These are phyloP conservation scores for Cicer bijugum DNA, from an alignment of 306 rosid species.

Conservation along the genomic window DNA sequence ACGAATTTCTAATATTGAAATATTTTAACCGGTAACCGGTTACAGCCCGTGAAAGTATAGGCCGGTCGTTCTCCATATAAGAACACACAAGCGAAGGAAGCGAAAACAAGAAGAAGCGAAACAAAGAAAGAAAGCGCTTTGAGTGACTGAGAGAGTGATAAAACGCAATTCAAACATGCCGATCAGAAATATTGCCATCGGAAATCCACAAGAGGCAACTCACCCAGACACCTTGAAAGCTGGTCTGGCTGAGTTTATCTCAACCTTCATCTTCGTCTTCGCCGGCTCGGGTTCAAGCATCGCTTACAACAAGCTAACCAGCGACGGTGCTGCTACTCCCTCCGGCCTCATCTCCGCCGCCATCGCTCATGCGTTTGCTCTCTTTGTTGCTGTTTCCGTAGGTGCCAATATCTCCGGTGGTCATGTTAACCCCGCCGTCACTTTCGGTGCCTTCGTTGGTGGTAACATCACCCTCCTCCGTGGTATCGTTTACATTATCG, in stretches of 20 bases:
- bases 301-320: slow-evolving; percentile 80
- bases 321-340: slow-evolving; percentile 57
- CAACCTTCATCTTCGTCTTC: slow-evolving; percentile 86
- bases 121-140: slow-evolving; percentile 5
- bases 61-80: slow-evolving; percentile 53
- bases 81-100: background rate
- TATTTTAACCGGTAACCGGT: slow-evolving; percentile 63
- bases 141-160: background rate
- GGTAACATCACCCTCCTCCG: slow-evolving; percentile 83
- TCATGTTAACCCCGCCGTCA: slow-evolving; percentile 95
- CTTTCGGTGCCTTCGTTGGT: slow-evolving; percentile 84
- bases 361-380: slow-evolving; percentile 77
- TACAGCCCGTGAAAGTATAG: slow-evolving; percentile 40
- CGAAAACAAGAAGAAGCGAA: slow-evolving; percentile 31
- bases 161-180: slow-evolving; percentile 56
- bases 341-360: slow-evolving; percentile 74
- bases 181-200: slow-evolving; percentile 69
- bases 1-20: slow-evolving; percentile 10
- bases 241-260: slow-evolving; percentile 80
- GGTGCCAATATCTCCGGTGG: slow-evolving; percentile 89
- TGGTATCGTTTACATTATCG: slow-evolving; percentile 77
- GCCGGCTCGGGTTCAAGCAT: slow-evolving; percentile 88
- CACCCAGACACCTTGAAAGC: slow-evolving; percentile 76
- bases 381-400: slow-evolving; percentile 80
- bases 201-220: slow-evolving; percentile 61